These are phyloP conservation scores for Diaporthe longicolla DNA, from an alignment of 2,329 filamentous ascomycete genomes.

Conservation along the genomic window DNA sequence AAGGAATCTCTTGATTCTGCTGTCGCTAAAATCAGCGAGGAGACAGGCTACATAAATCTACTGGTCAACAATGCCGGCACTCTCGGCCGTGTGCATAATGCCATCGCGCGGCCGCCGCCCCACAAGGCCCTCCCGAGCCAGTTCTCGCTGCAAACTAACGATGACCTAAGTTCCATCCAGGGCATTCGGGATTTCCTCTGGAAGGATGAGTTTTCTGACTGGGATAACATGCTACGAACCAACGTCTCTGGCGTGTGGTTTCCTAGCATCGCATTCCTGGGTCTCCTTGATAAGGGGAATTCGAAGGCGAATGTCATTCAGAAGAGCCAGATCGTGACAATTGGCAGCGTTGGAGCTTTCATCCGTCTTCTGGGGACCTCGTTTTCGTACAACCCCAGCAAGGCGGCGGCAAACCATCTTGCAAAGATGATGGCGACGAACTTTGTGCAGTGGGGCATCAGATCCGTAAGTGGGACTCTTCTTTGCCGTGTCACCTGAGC, in stretches of 20 bases:
- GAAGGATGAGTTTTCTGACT: constrained; percentile 22
- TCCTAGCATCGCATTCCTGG: not conserved
- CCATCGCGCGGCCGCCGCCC: constrained; percentile 60
- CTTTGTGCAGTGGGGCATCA: constrained; percentile 1
- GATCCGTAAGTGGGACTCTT: not conserved
- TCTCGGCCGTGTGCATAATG: constrained; percentile 3
- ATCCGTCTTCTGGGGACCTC: not conserved
- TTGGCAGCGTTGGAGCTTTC: constrained; percentile 10
- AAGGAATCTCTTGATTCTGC: constrained; percentile 68
- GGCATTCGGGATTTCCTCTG: constrained; percentile 7
- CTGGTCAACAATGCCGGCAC: constrained; percentile 6
- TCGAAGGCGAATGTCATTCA: not conserved
- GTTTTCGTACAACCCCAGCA: constrained; percentile 1
- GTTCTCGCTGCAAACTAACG: constrained; percentile 5
- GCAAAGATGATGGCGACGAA: constrained; percentile 18
- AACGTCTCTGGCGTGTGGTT: constrained; percentile 3
- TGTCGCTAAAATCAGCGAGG: constrained; percentile 63
- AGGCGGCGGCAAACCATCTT: constrained; percentile 6
- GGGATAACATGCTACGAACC: constrained; percentile 9
- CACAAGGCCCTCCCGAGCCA: constrained; percentile 65
- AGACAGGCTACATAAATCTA: not conserved
- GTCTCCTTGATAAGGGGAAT: not conserved
- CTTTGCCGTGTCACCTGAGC: not conserved
- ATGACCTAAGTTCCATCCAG: not conserved
- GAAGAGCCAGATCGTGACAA: constrained; percentile 1